These are phyloP conservation scores for Leucaena leucocephala DNA, from an alignment of 306 rosid species.

Conservation along the genomic window DNA sequence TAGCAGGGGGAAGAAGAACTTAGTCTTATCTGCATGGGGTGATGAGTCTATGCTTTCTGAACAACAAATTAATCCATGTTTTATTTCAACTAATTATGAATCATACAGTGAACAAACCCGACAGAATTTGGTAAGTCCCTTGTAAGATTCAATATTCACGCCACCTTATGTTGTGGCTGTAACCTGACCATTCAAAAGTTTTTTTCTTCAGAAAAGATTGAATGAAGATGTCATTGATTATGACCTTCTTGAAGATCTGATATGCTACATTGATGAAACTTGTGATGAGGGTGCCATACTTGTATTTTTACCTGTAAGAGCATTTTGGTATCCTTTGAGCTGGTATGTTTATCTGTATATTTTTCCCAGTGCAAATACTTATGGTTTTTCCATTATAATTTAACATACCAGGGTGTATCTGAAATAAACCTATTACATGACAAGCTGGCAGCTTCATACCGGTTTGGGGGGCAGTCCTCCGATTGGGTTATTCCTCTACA, in stretches of 20 bases:
- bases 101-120: conserved; percentile 75
- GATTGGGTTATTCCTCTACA: conserved; percentile 95
- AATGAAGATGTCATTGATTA: conserved; percentile 93
- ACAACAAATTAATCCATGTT: conserved; percentile 67
- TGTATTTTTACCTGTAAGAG: conserved; percentile 90
- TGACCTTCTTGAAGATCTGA: conserved; percentile 88
- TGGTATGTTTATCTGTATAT: conserved; percentile 1
- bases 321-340: conserved; percentile 35
- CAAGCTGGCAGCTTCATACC: conserved; percentile 77
- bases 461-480: conserved; percentile 86
- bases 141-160: conserved; percentile 28
- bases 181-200: conserved; percentile 30
- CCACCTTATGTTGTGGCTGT: conserved; percentile 17
- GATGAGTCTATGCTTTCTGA: conserved; percentile 86
- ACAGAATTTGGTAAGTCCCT: conserved; percentile 69
- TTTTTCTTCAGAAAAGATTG: conserved; percentile 64
- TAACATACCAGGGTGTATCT: conserved; percentile 65
- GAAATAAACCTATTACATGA: conserved; percentile 78
- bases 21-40: conserved; percentile 89
- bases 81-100: conserved; percentile 59
- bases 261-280: conserved; percentile 78
- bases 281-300: conserved; percentile 83
- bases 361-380: conserved; percentile 20
- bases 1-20: conserved; percentile 89
- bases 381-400: conserved; percentile 25